Evolutionary conservation across 495 filamentous ascomycete species (phyloP), one percentile per base, ranked within the genome.

Genomic region (Penicillium taxi): DNA sequence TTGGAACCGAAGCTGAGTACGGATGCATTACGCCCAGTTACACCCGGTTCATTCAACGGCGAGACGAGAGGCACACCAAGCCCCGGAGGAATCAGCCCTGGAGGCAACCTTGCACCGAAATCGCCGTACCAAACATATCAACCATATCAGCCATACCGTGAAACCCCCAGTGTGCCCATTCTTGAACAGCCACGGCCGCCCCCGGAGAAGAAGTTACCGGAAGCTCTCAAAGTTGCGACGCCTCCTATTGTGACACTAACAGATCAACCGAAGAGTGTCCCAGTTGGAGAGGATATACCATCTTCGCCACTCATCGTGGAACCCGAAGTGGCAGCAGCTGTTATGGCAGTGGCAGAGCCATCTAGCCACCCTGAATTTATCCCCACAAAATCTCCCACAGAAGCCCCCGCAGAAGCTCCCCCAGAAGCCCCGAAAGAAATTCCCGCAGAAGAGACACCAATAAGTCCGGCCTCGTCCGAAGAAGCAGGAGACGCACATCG

Each of bases 401-500:
- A 7, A 17, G 9, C 29, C 8, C 29, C 29, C 3, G 16, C 5
- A 32, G 12, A n/a, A 32, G 29, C 29, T 6, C 16, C 26, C 4
- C 11, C 26, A 25, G 39, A 27, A n/a, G 4, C 24, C 11, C 11
- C 31, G 21, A 9, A 23, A 11, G 30, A 23, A 28, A 13, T n/a
- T 16, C 12, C 15, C 0, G 11, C 15, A 7, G 32, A 16, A 11
- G 36, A 39, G 5, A 35, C 33, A 24, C 22, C 22, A 6, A 11
- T 11, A 6, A 32, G 5, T 14, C 8, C 22, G 2, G 35, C 37
- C 26, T 35, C 63, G 4, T 61, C 63, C 17, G 65, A 62, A 17
- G 78, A 82, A 17, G 72, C 59, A 9, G 8, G 23, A 5, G 73
- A 72, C 26, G 57, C 53, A 17, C 69, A 77, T 46, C 75, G 84